These are phyloP conservation scores for Geotrichum klebahnii DNA, from an alignment of 1,139 yeast species.

Conservation along the genomic window DNA sequence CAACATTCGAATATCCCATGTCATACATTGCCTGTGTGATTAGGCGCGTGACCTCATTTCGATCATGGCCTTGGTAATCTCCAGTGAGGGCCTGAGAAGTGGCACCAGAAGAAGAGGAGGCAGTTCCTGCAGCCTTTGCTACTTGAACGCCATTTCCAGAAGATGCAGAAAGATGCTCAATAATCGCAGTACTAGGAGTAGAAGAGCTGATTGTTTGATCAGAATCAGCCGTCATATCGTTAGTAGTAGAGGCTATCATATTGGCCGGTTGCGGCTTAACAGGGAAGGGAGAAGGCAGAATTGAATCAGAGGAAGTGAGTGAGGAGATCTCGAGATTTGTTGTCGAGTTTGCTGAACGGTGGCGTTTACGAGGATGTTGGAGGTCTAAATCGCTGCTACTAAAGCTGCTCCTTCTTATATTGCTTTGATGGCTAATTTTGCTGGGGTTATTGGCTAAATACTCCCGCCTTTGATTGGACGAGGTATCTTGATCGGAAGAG, in stretches of 20 bases:
- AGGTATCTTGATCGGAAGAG: constrained; percentile 5
- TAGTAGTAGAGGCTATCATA: background rate
- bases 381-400: background rate
- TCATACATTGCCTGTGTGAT: constrained; percentile 50
- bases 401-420: background rate
- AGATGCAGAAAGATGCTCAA: background rate
- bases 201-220: background rate
- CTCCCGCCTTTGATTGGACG: constrained; percentile 7
- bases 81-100: no score
- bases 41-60: constrained; percentile 47
- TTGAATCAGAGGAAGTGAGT: background rate
- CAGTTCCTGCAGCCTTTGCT: no score
- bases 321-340: background rate
- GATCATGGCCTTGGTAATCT: constrained; percentile 41
- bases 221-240: constrained; percentile 6
- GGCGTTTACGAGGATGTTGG: constrained; percentile 5
- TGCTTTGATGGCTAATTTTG: background rate
- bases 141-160: background rate
- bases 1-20: constrained; percentile 46
- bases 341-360: background rate
- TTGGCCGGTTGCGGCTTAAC: background rate
- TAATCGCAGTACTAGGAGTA: background rate
- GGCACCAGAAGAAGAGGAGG: no score
- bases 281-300: no score
- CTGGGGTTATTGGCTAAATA: background rate